phyloP scores from a whole-genome alignment of 2,329 filamentous ascomycete species.

The Colletotrichum sp. region DNA sequence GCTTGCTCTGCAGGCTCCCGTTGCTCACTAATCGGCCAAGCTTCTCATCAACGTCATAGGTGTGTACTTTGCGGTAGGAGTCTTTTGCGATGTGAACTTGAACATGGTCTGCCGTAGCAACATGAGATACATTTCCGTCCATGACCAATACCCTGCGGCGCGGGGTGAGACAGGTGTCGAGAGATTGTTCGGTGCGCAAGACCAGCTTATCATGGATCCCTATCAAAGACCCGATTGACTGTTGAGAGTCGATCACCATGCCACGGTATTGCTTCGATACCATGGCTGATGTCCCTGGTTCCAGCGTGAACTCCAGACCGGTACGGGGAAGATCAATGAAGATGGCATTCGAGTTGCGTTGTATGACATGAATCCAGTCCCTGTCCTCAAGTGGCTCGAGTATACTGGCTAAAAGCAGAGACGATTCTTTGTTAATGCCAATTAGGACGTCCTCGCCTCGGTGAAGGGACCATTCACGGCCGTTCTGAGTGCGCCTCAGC shows the following conservation, averaged over 20 bases:
- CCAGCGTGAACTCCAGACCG: background rate
- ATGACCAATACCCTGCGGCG: constrained; percentile 35
- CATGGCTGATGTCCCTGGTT: constrained; percentile 24
- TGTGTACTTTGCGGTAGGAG: constrained; percentile 32
- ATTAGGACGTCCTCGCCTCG: background rate
- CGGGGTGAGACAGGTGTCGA: background rate
- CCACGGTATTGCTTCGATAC: constrained; percentile 54
- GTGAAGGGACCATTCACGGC: background rate
- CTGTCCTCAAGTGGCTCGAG: background rate
- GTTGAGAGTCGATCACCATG: constrained; percentile 51
- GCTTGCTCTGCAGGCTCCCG: constrained; percentile 53
- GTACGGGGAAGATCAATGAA: background rate
- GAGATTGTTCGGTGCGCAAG: constrained; percentile 27
- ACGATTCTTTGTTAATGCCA: background rate
- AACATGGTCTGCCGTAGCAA: constrained; percentile 32
- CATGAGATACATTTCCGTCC: constrained; percentile 1
- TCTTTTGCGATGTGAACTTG: constrained; percentile 36
- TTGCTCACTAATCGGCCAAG: constrained; percentile 57
- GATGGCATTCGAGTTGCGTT: background rate
- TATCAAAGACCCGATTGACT: constrained; percentile 51
- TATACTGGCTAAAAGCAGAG: background rate
- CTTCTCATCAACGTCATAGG: constrained; percentile 51
- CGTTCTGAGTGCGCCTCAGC: background rate
- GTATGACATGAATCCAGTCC: background rate
- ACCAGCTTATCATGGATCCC: constrained; percentile 54